These are phyloP conservation scores for Suillus lakei DNA, from an alignment of 768 basidiomycete species.

Conservation along the genomic window DNA sequence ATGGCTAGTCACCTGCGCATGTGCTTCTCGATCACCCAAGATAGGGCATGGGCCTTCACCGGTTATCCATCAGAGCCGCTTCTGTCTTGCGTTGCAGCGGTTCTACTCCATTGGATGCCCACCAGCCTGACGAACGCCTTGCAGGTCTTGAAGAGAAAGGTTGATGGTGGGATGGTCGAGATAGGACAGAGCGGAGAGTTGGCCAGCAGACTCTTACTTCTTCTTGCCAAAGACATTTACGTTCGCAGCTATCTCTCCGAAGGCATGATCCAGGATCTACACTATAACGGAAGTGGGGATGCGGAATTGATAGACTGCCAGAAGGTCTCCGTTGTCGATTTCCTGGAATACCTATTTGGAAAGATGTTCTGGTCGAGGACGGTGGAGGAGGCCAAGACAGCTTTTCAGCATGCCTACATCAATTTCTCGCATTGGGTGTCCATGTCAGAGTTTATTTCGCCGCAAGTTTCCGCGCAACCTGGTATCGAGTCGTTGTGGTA, in stretches of 20 bases:
- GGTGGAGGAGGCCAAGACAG: slow-evolving; percentile 5
- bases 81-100: slow-evolving; percentile 17
- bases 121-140: not conserved
- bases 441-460: slow-evolving; percentile 15
- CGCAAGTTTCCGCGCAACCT: not conserved
- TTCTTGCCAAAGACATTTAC: slow-evolving; percentile 14
- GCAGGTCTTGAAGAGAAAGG: not conserved
- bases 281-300: not conserved
- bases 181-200: slow-evolving; percentile 16
- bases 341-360: slow-evolving; percentile 20
- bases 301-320: slow-evolving; percentile 13
- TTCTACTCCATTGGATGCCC: not conserved
- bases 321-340: slow-evolving; percentile 16
- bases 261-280: not conserved
- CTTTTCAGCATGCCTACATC: slow-evolving; percentile 15
- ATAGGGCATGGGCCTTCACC: slow-evolving; percentile 17
- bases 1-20: slow-evolving; percentile 19
- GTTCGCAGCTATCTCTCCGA: slow-evolving; percentile 1
- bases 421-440: slow-evolving; percentile 21
- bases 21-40: slow-evolving; percentile 13
- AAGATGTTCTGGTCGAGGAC: slow-evolving; percentile 1
- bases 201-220: slow-evolving; percentile 13
- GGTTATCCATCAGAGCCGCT: slow-evolving; percentile 23
- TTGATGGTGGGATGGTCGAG: slow-evolving; percentile 14
- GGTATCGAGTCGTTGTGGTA: not conserved